Evolutionary conservation across 2,329 filamentous ascomycete genomes (phyloP), one percentile per base, ranked within the genome.

Genomic region (Tolypocladium paradoxum): DNA sequence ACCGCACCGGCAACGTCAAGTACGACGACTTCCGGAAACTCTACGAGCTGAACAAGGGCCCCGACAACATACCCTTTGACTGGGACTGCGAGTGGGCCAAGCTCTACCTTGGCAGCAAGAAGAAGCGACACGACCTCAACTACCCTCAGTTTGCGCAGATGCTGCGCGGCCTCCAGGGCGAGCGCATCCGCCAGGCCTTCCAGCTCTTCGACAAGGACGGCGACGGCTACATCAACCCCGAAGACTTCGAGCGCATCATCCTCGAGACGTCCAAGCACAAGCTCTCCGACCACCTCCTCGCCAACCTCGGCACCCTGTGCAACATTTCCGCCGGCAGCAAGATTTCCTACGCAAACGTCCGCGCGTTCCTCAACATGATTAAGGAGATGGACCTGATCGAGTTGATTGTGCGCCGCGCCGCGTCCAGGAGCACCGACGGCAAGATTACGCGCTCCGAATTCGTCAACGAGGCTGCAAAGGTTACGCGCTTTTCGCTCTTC

Each of bases 81-180:
- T 97, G 93, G 91, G 87, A 91, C 66, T 95, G 88, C 58, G 89
- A 96, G 69, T 99, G 93, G 93, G 92, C 90, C 40, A 88, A 87
- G 63, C 80, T 99, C 57, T 97, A 99, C 74, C 88, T 93, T 62
- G 93, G 93, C 57, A 83, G 85, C 65, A 90, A 87, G 75, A 88
- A 88, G 72, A 85, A 88, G 71, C 82, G 92, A 60, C 93, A 96
- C 69, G 84, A 87, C 63, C 85, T 99, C 75, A 92, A 92, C 62
- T 99, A 99, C 69, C 85, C 87, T 6, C 92, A 99, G 71, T 99
- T 99, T 74, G 88, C 91, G 48, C 93, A 99, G 75, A 96, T 99
- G 91, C 79, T 99, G 64, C 88, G 93, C 57, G 93, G 92, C 48
- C 77, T 99, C 56, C 92, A 97, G 73, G 93, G 93, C 54, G 93